phyloP scores from a whole-genome alignment of 257 asterid species.

The Solanum tarapatanum region DNA sequence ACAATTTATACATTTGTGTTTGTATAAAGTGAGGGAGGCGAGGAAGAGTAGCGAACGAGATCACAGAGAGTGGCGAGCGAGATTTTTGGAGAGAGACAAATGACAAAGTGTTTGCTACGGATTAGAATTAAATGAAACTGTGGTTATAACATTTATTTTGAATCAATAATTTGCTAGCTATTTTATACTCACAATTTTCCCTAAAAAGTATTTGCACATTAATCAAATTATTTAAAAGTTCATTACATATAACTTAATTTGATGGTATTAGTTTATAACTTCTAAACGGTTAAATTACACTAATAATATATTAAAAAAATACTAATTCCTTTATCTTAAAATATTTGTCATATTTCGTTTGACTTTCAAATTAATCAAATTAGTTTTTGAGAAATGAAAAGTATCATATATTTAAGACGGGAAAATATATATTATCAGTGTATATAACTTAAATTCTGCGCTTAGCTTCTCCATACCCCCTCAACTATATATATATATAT shows the following conservation, averaged over 20 bases:
- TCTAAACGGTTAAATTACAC: neutral
- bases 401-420: neutral
- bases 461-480: conserved; percentile 7
- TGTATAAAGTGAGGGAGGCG: too few species aligned
- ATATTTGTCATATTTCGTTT: neutral
- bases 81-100: too few species aligned
- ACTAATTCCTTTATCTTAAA: neutral
- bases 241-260: neutral
- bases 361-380: neutral
- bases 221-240: neutral
- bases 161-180: too few species aligned
- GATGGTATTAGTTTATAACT: neutral
- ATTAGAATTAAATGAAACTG: too few species aligned
- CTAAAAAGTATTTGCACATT: neutral
- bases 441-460: neutral
- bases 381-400: neutral
- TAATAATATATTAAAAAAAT: neutral
- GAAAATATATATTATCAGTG: neutral
- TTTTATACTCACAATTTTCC: too few species aligned
- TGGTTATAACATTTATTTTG: too few species aligned
- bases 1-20: too few species aligned
- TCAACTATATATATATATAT: neutral
- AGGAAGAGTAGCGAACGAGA: too few species aligned
- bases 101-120: too few species aligned
- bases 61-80: too few species aligned